A percentile compares a stretch with the other conserved stretches of the same genome.
Conservation (phyloP, 2,329 filamentous ascomycete genomes). For the Colletotrichum gloeosporioides region DNA sequence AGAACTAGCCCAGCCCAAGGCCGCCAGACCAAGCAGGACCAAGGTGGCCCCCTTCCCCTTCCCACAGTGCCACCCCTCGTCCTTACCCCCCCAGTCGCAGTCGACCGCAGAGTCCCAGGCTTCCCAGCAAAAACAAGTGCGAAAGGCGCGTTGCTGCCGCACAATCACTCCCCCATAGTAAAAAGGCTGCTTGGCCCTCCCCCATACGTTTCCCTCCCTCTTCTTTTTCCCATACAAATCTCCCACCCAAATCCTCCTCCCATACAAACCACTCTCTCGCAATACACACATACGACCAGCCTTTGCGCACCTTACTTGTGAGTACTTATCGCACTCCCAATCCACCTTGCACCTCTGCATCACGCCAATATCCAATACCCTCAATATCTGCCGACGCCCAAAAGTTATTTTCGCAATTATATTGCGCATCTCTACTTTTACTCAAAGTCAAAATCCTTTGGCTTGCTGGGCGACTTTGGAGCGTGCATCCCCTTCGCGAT, state of each 20-base stretch:
- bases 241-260: conserved; percentile 57
- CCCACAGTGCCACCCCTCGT: conserved; percentile 30
- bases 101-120: conserved; percentile 12
- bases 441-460: not conserved
- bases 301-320: conserved; percentile 39
- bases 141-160: conserved; percentile 43
- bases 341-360: conserved; percentile 37
- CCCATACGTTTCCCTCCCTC: conserved; percentile 62
- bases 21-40: not conserved
- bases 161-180: conserved; percentile 70
- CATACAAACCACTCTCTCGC: conserved; percentile 54
- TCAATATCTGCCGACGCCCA: not conserved
- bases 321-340: conserved; percentile 52
- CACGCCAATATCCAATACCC: conserved; percentile 31
- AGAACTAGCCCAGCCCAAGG: not conserved
- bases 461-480: not conserved
- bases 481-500: conserved; percentile 11
- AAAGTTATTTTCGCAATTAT: not conserved
- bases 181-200: conserved; percentile 64
- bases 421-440: not conserved
- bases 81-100: conserved; percentile 15
- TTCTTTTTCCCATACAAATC: conserved; percentile 67
- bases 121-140: conserved; percentile 31
- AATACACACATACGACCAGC: conserved; percentile 46
- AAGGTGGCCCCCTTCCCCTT: conserved; percentile 21